phyloP scores from a whole-genome alignment of 805 yeast genomes.

The Zygosaccharomyces lentus region DNA sequence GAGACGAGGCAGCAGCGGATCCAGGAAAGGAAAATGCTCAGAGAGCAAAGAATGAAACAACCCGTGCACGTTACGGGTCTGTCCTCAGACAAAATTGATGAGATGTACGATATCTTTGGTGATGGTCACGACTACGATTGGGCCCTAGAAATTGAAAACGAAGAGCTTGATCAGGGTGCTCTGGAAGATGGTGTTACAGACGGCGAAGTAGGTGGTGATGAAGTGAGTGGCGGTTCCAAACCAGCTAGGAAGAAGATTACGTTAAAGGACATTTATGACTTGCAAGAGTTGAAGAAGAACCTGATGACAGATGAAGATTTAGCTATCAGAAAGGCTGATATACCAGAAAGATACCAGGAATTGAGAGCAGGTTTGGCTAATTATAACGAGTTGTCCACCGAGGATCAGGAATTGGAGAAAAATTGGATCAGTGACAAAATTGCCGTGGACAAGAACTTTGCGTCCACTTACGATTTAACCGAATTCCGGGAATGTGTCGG shows the following conservation, averaged over 20 bases:
- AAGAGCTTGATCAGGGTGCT: constrained; percentile 44
- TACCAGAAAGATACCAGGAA: constrained; percentile 89
- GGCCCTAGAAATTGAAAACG: constrained; percentile 91
- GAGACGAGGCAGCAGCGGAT: constrained; percentile 43
- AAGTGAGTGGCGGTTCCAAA: constrained; percentile 33
- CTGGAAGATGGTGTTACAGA: constrained; percentile 44
- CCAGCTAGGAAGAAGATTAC: constrained; percentile 38
- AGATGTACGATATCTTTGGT: constrained; percentile 91
- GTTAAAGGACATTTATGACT: constrained; percentile 88
- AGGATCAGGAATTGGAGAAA: constrained; percentile 68
- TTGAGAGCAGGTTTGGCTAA: constrained; percentile 60
- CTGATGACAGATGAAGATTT: constrained; percentile 92
- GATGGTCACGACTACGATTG: constrained; percentile 97
- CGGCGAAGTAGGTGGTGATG: constrained; percentile 37
- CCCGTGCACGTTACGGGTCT: constrained; percentile 56
- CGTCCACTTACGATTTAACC: constrained; percentile 35
- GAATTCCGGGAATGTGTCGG: constrained; percentile 69
- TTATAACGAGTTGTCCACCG: constrained; percentile 59
- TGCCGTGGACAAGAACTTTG: constrained; percentile 50
- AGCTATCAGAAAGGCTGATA: constrained; percentile 74
- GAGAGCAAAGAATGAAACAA: constrained; percentile 45
- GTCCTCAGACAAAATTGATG: constrained; percentile 88
- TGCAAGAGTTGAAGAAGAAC: constrained; percentile 84
- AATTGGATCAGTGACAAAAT: constrained; percentile 74
- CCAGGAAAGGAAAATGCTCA: constrained; percentile 30